phyloP scores from a whole-genome alignment of 768 basidiomycete species.

The Tulasnella calospora region DNA sequence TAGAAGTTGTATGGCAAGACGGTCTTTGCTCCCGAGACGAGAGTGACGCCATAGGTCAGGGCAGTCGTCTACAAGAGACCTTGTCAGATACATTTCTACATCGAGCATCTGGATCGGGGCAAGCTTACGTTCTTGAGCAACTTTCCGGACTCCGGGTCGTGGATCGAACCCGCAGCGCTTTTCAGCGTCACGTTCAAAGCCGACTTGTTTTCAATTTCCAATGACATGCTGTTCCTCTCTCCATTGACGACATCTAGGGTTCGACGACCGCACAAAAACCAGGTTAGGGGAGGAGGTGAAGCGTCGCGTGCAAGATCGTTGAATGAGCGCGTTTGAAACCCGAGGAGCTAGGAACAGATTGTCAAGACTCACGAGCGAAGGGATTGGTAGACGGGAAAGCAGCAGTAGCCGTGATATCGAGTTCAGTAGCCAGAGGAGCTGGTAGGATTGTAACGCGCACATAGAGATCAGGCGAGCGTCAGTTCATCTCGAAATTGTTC shows the following conservation, averaged over 20 bases:
- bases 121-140: conserved; percentile 68
- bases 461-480: background rate
- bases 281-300: background rate
- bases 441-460: background rate
- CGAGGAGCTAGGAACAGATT: background rate
- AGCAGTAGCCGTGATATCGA: conserved; percentile 51
- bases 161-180: conserved; percentile 61
- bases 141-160: conserved; percentile 55
- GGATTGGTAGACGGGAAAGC: conserved; percentile 67
- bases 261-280: background rate
- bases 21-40: conserved; percentile 55
- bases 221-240: conserved; percentile 61
- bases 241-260: conserved; percentile 72
- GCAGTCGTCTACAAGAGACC: conserved; percentile 50
- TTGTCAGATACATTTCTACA: background rate
- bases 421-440: conserved; percentile 32
- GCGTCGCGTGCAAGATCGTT: conserved; percentile 5
- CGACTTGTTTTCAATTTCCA: conserved; percentile 72
- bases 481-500: background rate
- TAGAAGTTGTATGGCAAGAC: conserved; percentile 68
- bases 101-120: background rate
- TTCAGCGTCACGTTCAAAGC: conserved; percentile 64
- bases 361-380: conserved; percentile 60
- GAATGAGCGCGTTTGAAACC: background rate
- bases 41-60: conserved; percentile 48